Evolutionary conservation across 2,329 filamentous ascomycete genomes (phyloP).

Genomic region (Madurella mycetomatis): DNA sequence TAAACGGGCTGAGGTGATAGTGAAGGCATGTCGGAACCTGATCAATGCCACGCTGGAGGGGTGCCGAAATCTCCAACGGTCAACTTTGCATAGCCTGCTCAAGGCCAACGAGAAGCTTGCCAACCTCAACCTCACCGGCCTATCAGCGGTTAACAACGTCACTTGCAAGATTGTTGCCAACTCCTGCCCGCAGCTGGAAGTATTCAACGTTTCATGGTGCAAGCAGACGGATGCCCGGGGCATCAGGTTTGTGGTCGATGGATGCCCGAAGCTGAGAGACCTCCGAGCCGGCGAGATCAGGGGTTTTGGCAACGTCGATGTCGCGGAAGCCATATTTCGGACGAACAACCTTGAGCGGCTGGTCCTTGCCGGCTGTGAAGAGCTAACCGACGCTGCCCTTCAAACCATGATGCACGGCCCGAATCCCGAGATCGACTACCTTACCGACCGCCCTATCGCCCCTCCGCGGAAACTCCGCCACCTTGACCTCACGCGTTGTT

Average conservation of each 20-base stretch:
- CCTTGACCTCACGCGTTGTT: conserved; percentile 78
- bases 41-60: conserved; percentile 85
- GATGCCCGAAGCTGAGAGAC: conserved; percentile 70
- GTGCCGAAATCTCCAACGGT: conserved; percentile 75
- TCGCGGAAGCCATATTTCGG: conserved; percentile 71
- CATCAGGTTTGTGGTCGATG: conserved; percentile 65
- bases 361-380: conserved; percentile 72
- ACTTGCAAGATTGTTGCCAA: conserved; percentile 82
- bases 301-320: conserved; percentile 69
- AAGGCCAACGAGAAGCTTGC: conserved; percentile 69
- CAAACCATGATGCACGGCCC: conserved; percentile 69
- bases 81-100: conserved; percentile 73
- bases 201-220: conserved; percentile 91
- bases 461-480: conserved; percentile 75
- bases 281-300: conserved; percentile 76
- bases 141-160: conserved; percentile 73
- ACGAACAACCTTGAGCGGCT: conserved; percentile 81
- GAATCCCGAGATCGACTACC: conserved; percentile 72
- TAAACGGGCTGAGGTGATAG: conserved; percentile 70
- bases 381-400: conserved; percentile 71
- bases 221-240: conserved; percentile 76
- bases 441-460: conserved; percentile 72
- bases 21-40: conserved; percentile 81
- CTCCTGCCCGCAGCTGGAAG: conserved; percentile 75
- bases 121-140: conserved; percentile 81